Evolutionary conservation across 371 early-diverging fungal species (phyloP), one percentile per base, ranked within the genome.

Genomic region (Umbelopsis sp.): DNA sequence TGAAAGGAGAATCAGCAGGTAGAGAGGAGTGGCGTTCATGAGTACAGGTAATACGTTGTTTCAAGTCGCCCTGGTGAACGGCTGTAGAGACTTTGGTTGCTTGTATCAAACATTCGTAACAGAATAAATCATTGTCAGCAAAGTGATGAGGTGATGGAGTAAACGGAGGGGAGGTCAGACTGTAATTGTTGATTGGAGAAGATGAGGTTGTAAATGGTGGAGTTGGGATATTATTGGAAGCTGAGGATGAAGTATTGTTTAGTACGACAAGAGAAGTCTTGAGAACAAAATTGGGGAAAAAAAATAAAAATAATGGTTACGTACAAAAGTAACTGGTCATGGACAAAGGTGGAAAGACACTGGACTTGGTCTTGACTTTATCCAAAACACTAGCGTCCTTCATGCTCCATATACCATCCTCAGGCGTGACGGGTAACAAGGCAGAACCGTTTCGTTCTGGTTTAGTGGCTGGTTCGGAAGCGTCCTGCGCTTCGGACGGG

Each of bases 71-170:
- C 46, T 74, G 75, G 64, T 80, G 79, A 38, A 87, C 84, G 62
- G 82, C 77, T 7, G 82, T 78, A 2, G 87, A 83, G 8, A 84
- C 81, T 44, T 75, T 70, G 62, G 85, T 80, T 24, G 83, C 83
- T 63, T 82, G 80, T 22, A 77, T 72, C 8, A 80, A 75, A 69
- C 83, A 82, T 45, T 78, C 80, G 45, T 79, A 77, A 41, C 83
- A 82, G 10, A 82, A 79, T 52, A 78, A 74, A 44, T 75, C 78
- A 41, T 80, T 76, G 22, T 77, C 74, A 65, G 68, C 70, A 16
- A 70, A 71, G 62, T 67, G 70, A 53, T 64, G 63, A 48, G 82
- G 74, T 65, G 72, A 75, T 32, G 76, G 65, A 29, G 71, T 63
- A 20, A 72, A 67, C n/a, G 77, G 70, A 45, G 75, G 66, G 9